phyloP scores from a whole-genome alignment of 306 rosid genomes.

The Cicer yamashitae region DNA sequence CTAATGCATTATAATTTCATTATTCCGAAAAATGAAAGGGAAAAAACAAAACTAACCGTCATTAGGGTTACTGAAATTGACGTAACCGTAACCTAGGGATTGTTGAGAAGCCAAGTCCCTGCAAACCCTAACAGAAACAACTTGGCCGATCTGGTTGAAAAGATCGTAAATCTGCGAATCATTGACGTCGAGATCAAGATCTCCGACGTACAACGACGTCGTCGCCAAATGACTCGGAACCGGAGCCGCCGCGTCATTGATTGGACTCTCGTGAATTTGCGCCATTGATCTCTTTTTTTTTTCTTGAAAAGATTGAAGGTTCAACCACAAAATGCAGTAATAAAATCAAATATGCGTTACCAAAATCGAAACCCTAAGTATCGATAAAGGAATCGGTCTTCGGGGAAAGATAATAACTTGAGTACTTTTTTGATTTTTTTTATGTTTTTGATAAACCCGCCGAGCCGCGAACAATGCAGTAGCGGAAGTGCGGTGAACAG shows the following conservation, averaged over 20 bases:
- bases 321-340: background rate
- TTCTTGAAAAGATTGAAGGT: constrained; percentile 1
- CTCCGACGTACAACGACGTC: constrained; percentile 76
- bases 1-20: background rate
- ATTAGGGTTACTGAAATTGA: constrained; percentile 62
- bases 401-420: background rate
- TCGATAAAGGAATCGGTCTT: background rate
- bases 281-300: constrained; percentile 49
- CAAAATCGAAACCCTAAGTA: constrained; percentile 31
- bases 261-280: constrained; percentile 56
- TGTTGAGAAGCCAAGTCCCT: constrained; percentile 68
- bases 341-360: background rate
- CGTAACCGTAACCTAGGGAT: constrained; percentile 81
- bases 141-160: constrained; percentile 69
- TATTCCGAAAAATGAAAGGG: background rate
- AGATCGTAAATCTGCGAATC: constrained; percentile 74
- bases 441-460: constrained; percentile 42
- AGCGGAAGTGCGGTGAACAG: background rate
- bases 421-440: constrained; percentile 34
- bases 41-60: constrained; percentile 54
- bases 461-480: constrained; percentile 36
- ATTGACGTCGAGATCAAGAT: constrained; percentile 64
- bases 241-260: constrained; percentile 32
- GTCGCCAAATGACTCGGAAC: constrained; percentile 51
- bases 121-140: constrained; percentile 70